A percentile compares a stretch with the other conserved stretches of the same genome.
These are phyloP conservation scores for Colletotrichum somersetense DNA, from an alignment of 2,329 filamentous ascomycete species.

Conservation along the genomic window DNA sequence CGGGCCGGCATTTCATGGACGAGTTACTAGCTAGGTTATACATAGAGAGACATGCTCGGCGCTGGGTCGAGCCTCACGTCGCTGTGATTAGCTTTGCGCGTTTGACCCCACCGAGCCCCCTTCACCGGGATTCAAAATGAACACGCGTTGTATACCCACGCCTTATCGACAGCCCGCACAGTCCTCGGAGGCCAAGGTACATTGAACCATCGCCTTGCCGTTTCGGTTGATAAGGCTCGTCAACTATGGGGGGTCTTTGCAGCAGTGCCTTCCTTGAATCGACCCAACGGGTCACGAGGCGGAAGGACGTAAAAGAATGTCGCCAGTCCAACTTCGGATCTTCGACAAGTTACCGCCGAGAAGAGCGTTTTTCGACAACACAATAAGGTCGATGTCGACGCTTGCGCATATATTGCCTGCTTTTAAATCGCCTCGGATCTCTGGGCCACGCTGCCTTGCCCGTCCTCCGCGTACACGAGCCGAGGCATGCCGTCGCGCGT, in stretches of 20 bases:
- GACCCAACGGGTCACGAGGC: too few species aligned
- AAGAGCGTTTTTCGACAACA: neutral
- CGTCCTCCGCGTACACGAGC: neutral
- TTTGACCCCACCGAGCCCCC: neutral
- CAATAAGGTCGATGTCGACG: neutral
- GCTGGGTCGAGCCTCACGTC: neutral
- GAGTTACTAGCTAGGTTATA: neutral
- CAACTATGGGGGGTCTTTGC: neutral
- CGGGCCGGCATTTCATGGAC: neutral
- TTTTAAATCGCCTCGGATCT: neutral
- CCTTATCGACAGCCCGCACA: neutral
- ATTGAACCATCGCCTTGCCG: neutral
- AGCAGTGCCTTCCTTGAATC: neutral
- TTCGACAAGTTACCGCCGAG: neutral
- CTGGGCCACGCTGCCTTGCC: neutral
- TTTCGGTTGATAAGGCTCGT: neutral
- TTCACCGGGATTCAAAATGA: neutral
- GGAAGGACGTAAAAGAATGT: neutral
- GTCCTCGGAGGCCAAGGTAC: neutral
- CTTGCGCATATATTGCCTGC: neutral
- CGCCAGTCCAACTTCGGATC: neutral
- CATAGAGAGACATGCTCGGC: neutral
- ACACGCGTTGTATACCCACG: too few species aligned
- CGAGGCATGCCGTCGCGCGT: slow-evolving; percentile 30
- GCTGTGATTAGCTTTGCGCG: neutral